A percentile compares a stretch with the other conserved stretches of the same genome.
These are phyloP conservation scores for Kwoniella sp. DNA, from an alignment of 768 basidiomycete genomes.

Conservation along the genomic window DNA sequence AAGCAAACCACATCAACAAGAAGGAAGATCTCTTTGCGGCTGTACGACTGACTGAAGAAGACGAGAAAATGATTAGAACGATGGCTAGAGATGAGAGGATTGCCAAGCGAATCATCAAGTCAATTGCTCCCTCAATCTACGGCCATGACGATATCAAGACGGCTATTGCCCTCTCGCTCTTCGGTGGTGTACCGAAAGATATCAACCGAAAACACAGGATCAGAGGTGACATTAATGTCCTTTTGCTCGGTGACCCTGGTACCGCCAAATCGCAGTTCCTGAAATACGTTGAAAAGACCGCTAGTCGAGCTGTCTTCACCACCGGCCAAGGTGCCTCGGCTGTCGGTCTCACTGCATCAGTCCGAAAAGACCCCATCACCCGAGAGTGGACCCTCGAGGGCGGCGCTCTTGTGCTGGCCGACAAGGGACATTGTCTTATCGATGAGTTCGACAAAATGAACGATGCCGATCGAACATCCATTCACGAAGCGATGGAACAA, in stretches of 20 bases:
- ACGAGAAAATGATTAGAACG: slow-evolving; percentile 85
- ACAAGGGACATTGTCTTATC: slow-evolving; percentile 95
- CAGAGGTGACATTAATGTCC: slow-evolving; percentile 95
- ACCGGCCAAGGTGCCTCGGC: slow-evolving; percentile 98
- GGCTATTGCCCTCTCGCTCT: slow-evolving; percentile 89
- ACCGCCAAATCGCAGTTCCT: slow-evolving; percentile 99
- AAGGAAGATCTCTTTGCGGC: slow-evolving; percentile 99
- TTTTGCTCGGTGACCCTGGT: slow-evolving; percentile 94
- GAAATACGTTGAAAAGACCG: slow-evolving; percentile 98
- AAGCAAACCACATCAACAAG: slow-evolving; percentile 98
- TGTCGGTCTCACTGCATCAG: slow-evolving; percentile 96
- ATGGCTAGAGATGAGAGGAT: slow-evolving; percentile 91
- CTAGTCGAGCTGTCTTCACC: slow-evolving; percentile 94
- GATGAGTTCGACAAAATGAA: slow-evolving; percentile 99
- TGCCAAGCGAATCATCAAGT: slow-evolving; percentile 95
- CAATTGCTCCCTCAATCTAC: slow-evolving; percentile 97
- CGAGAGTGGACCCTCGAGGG: slow-evolving; percentile 99
- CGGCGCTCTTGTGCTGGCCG: slow-evolving; percentile 95
- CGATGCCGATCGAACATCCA: slow-evolving; percentile 93
- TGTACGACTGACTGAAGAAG: slow-evolving; percentile 94
- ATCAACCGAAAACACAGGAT: slow-evolving; percentile 95
- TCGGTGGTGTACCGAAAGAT: slow-evolving; percentile 91
- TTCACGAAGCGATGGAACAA: slow-evolving; percentile 99
- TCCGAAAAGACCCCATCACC: slow-evolving; percentile 97
- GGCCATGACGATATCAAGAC: slow-evolving; percentile 99